Evolutionary conservation across 2,329 filamentous ascomycete genomes (phyloP).

Genomic region (Pseudocercospora musae): DNA sequence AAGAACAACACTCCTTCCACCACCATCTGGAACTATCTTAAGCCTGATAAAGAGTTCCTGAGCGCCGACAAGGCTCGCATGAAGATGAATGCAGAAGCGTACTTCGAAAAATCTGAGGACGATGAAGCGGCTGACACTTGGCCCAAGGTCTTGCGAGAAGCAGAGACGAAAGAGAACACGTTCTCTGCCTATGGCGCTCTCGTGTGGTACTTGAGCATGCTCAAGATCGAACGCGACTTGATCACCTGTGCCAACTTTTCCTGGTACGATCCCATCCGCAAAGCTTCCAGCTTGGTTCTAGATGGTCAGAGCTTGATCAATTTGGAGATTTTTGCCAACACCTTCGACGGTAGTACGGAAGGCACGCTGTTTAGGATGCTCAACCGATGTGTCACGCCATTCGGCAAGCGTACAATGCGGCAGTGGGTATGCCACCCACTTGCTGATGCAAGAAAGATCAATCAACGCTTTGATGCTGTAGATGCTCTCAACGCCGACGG

Average conservation of each 20-base stretch:
- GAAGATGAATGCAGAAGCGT: conserved; percentile 74
- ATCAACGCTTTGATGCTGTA: conserved; percentile 89
- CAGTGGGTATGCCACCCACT: conserved; percentile 98
- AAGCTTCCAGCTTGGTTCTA: conserved; percentile 81
- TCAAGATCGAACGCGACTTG: conserved; percentile 85
- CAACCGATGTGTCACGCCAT: conserved; percentile 92
- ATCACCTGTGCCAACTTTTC: conserved; percentile 88
- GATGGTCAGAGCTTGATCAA: conserved; percentile 97
- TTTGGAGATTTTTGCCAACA: conserved; percentile 94
- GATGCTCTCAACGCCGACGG: conserved; percentile 85
- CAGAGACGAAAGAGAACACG: conserved; percentile 71
- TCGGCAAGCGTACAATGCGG: conserved; percentile 91
- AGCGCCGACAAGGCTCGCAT: conserved; percentile 75
- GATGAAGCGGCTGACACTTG: conserved; percentile 61
- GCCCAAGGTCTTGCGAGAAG: conserved; percentile 71
- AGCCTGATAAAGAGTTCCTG: conserved; percentile 86
- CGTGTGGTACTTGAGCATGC: conserved; percentile 73
- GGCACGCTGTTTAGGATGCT: conserved; percentile 88
- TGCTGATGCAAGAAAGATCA: conserved; percentile 81
- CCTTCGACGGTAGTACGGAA: conserved; percentile 76
- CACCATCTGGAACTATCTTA: conserved; percentile 93
- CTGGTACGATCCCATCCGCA: conserved; percentile 89
- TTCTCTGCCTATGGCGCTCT: conserved; percentile 92
- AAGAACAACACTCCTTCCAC: conserved; percentile 94
- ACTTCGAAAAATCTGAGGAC: conserved; percentile 63